These are phyloP conservation scores for Penicillium ucsense DNA, from an alignment of 495 filamentous ascomycete species.

Conservation along the genomic window DNA sequence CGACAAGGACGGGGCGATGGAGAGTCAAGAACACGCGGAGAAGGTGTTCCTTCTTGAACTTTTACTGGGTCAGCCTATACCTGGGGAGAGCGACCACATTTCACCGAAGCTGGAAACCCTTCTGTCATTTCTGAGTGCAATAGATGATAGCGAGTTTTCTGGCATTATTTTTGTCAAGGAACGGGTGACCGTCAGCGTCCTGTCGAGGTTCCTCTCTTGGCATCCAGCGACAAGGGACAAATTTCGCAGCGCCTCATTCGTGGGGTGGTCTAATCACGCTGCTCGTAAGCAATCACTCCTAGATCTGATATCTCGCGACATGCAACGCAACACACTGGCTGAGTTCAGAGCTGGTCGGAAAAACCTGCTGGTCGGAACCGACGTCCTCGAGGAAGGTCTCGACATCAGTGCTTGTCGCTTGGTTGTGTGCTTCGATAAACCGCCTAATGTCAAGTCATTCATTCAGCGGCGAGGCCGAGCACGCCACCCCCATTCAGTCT, in stretches of 20 bases:
- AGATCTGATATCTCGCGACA: slow-evolving; percentile 47
- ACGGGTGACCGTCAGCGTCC: slow-evolving; percentile 55
- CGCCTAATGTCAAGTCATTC: slow-evolving; percentile 71
- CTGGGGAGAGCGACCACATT: slow-evolving; percentile 13
- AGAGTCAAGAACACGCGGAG: slow-evolving; percentile 41
- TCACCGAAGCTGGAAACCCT: slow-evolving; percentile 48
- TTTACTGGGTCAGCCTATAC: slow-evolving; percentile 36
- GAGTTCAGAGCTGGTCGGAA: slow-evolving; percentile 58
- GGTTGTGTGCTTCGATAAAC: slow-evolving; percentile 77
- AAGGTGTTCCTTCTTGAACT: slow-evolving; percentile 49
- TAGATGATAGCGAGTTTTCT: slow-evolving; percentile 39
- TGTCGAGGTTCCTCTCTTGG: slow-evolving; percentile 54
- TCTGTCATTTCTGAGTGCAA: slow-evolving; percentile 40
- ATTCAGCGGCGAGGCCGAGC: slow-evolving; percentile 84
- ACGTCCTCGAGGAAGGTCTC: slow-evolving; percentile 85
- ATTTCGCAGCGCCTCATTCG: slow-evolving; percentile 52
- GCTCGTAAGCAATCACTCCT: slow-evolving; percentile 44
- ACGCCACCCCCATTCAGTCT: slow-evolving; percentile 58
- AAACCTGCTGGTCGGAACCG: slow-evolving; percentile 76
- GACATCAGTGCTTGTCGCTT: slow-evolving; percentile 79
- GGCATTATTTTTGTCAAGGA: slow-evolving; percentile 76
- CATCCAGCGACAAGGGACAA: slow-evolving; percentile 47
- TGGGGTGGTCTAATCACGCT: slow-evolving; percentile 54
- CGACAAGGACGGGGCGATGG: slow-evolving; percentile 20
- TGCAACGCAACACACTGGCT: slow-evolving; percentile 51